Evolutionary conservation across 768 basidiomycete genomes (phyloP).

Genomic region (Boletus fagicola): DNA sequence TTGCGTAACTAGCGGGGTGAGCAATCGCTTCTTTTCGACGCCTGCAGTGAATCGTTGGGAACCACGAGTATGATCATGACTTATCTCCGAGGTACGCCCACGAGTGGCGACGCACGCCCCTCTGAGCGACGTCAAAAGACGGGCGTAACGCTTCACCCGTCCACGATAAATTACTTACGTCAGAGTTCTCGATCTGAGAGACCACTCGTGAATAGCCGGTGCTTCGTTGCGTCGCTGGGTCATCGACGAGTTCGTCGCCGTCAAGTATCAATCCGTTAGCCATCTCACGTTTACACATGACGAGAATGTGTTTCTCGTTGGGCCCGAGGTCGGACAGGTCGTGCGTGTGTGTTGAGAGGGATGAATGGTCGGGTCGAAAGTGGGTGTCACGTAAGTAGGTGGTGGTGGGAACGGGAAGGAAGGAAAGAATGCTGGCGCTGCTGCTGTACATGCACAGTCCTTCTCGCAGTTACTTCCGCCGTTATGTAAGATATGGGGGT

Average conservation of each 20-base stretch:
- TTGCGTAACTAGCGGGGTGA: slow-evolving; percentile 25
- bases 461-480: no score
- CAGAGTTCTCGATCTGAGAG: slow-evolving; percentile 52
- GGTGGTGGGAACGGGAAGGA: neutral
- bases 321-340: slow-evolving; percentile 54
- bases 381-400: neutral
- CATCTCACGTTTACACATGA: slow-evolving; percentile 51
- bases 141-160: slow-evolving; percentile 1
- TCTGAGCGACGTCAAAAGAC: slow-evolving; percentile 13
- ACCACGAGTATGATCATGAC: slow-evolving; percentile 1
- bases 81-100: slow-evolving; percentile 16
- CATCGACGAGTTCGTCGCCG: slow-evolving; percentile 50
- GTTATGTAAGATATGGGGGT: no score
- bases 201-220: slow-evolving; percentile 25
- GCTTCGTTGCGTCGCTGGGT: slow-evolving; percentile 27
- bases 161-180: slow-evolving; percentile 38
- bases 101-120: slow-evolving; percentile 9
- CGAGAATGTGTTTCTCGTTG: slow-evolving; percentile 50
- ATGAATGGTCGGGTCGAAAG: neutral
- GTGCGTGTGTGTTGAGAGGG: slow-evolving; percentile 34
- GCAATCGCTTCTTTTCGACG: slow-evolving; percentile 54
- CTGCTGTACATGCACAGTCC: slow-evolving; percentile 31
- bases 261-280: slow-evolving; percentile 46
- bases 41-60: slow-evolving; percentile 40
- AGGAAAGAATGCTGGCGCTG: slow-evolving; percentile 4